Base-by-base conservation (phyloP, 164 flowering plant genomes). In the Santalum album region DNA sequence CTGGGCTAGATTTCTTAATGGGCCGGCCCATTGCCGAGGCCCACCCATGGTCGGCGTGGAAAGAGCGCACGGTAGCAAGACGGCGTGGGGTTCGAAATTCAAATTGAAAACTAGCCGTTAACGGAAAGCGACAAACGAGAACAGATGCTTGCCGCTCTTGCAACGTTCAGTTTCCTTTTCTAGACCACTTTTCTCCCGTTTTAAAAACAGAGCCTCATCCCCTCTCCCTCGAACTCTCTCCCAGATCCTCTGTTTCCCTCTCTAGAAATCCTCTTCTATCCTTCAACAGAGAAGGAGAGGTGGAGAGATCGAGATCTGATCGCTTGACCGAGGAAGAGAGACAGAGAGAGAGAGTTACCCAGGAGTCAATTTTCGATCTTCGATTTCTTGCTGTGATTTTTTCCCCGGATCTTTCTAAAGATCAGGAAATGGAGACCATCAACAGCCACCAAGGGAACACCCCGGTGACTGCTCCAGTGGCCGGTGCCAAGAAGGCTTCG, bases 401-500 rank as follows among this genome's bases (percentile, higher is more conserved):
- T 14, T 4, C 17, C 14, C 42, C 14, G 9, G 16, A 15, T 3
- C 42, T 12, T 15, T 15, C 16, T 4, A 38, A 12, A 38, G 17
- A 38, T 38, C 42, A 15, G 42, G 14, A 3, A 12, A 38, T 38
- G 42, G 16, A 3, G 16, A 38, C 42, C 17, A 38, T 10, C 42
- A 38, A 38, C 7, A 38, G 14, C 42, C 55, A 67, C 57, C 68
- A 67, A 51, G 70, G 54, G 40, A 76, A 74, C 49, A 71, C 79
- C 11, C 79, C 74, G 32, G 66, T 50, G 16, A 54, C 56, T 12
- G 22, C 78, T 22, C 55, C 72, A 4, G 48, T 80, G 0, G 47
- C 76, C 19, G 27, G 69, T 16, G 43, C 75, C 1, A 79, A 82
- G 49, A 77, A 72, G 49, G 26, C 72, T 16, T 60, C 26, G 1